These are phyloP conservation scores for Aegilops umbellulata DNA, from an alignment of 176 grass and related monocot species.

Conservation along the genomic window DNA sequence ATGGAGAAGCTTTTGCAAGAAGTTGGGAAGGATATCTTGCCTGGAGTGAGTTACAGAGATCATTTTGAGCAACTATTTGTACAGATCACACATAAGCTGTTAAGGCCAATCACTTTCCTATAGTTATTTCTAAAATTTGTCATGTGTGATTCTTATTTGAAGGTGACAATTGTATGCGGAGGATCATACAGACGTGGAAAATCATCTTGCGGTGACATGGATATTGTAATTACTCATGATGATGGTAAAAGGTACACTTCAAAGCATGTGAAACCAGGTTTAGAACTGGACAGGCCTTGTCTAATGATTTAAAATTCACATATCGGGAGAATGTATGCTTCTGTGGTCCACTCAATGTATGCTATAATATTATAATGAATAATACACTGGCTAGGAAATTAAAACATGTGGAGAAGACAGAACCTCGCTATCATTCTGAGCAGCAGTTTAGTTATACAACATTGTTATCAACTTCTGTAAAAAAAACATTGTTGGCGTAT, in stretches of 20 bases:
- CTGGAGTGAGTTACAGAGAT: constrained; percentile 56
- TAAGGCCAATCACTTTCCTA: background rate
- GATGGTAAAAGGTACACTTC: constrained; percentile 73
- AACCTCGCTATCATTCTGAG: background rate
- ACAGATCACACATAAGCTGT: background rate
- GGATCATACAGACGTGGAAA: constrained; percentile 98
- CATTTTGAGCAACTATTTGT: constrained; percentile 9
- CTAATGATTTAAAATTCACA: background rate
- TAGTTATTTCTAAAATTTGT: background rate
- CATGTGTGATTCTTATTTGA: constrained; percentile 24
- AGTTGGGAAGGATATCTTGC: constrained; percentile 67
- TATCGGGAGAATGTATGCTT: background rate
- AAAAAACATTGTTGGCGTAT: background rate
- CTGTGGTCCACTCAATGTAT: background rate
- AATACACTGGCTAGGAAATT: background rate
- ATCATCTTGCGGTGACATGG: constrained; percentile 93
- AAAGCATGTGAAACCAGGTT: background rate
- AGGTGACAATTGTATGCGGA: constrained; percentile 87
- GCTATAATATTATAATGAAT: background rate
- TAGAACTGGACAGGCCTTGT: background rate
- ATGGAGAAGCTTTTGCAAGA: constrained; percentile 90
- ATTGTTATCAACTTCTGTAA: background rate
- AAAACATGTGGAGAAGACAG: background rate
- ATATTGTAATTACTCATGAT: constrained; percentile 88
- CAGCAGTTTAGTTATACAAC: background rate